phyloP scores from a whole-genome alignment of 768 basidiomycete species.

The Tylopilus subfusipes region DNA sequence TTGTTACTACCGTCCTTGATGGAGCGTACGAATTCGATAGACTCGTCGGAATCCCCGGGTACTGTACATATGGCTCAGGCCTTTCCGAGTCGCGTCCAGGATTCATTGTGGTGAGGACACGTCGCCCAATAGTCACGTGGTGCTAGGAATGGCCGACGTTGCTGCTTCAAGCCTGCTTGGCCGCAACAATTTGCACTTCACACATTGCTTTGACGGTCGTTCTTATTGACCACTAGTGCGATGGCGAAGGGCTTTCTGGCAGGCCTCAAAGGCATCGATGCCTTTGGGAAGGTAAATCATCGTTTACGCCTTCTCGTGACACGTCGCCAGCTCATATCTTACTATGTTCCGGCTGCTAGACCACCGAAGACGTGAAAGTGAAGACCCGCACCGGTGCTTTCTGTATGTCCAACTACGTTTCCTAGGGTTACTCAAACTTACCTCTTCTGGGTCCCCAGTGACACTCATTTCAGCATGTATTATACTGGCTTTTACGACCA shows the following conservation, averaged over 20 bases:
- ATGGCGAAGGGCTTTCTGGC: slow-evolving; percentile 80
- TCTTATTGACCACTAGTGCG: slow-evolving; percentile 19
- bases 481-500: slow-evolving; percentile 84
- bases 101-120: slow-evolving; percentile 17
- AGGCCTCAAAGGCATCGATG: slow-evolving; percentile 88
- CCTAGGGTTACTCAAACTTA: slow-evolving; percentile 5
- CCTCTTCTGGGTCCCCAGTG: slow-evolving; percentile 46
- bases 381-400: slow-evolving; percentile 93
- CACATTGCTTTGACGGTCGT: slow-evolving; percentile 5
- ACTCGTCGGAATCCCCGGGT: no score
- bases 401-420: slow-evolving; percentile 47
- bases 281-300: slow-evolving; percentile 90
- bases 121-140: slow-evolving; percentile 29
- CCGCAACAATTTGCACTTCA: background rate
- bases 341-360: slow-evolving; percentile 46
- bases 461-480: slow-evolving; percentile 89
- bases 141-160: background rate
- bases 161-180: no score
- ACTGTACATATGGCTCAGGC: no score
- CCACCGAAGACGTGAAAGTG: slow-evolving; percentile 98
- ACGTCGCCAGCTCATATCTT: slow-evolving; percentile 8
- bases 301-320: background rate
- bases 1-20: background rate
- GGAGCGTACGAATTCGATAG: background rate
- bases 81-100: background rate